Evolutionary conservation across 306 rosid genomes (phyloP).

Genomic region (Inga leiocalycina): DNA sequence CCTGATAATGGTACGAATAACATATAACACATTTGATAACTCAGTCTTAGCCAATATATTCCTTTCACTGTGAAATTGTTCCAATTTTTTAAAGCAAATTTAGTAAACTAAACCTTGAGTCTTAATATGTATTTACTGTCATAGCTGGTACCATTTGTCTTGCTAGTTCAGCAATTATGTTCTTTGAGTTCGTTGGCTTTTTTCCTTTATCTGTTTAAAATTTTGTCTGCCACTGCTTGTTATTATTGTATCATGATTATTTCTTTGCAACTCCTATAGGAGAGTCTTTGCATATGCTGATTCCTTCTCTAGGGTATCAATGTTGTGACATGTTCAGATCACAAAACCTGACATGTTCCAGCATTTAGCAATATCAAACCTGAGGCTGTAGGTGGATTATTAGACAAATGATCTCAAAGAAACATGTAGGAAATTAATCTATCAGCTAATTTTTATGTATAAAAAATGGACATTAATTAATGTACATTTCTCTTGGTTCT

Average conservation of each 20-base stretch:
- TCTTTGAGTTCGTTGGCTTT: conserved; percentile 11
- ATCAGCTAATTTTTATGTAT: neutral
- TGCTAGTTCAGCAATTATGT: conserved; percentile 10
- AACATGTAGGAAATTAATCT: neutral
- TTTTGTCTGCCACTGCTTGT: conserved; percentile 10
- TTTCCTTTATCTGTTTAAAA: neutral
- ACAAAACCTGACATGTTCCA: neutral
- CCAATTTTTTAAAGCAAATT: neutral
- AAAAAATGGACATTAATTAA: too few species aligned
- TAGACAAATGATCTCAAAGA: neutral
- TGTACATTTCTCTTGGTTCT: neutral
- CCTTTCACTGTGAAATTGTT: conserved; percentile 7
- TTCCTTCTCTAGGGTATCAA: neutral
- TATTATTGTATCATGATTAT: conserved; percentile 23
- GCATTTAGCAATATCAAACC: neutral
- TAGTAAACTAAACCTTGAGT: neutral
- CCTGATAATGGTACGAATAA: conserved; percentile 50
- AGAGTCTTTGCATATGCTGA: neutral
- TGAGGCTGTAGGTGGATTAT: neutral
- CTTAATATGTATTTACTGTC: conserved; percentile 14
- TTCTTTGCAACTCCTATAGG: conserved; percentile 16
- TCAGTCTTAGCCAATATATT: neutral
- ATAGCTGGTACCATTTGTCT: conserved; percentile 22
- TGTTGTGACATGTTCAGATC: neutral
- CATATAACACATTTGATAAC: conserved; percentile 18